These are phyloP conservation scores for Penicillium cosmopolitanum DNA, from an alignment of 495 filamentous ascomycete genomes.

Conservation along the genomic window DNA sequence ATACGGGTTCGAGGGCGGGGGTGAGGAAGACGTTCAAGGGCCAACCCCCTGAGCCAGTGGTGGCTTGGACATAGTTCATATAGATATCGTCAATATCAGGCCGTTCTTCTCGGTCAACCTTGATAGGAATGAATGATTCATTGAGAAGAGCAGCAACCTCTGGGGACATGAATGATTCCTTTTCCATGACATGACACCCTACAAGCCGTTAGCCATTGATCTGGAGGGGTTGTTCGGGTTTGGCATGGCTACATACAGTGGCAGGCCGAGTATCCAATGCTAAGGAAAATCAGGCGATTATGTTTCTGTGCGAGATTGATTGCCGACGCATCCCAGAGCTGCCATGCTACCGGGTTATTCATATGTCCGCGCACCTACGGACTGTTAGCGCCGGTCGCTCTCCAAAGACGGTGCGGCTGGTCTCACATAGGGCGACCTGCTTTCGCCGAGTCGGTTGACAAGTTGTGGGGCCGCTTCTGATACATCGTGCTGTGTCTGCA, in stretches of 20 bases:
- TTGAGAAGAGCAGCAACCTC: constrained; percentile 85
- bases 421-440: constrained; percentile 78
- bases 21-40: constrained; percentile 96
- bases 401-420: not conserved
- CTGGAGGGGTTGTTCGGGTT: not conserved
- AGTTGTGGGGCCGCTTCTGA: constrained; percentile 44
- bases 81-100: constrained; percentile 96
- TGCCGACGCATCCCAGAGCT: constrained; percentile 79
- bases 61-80: constrained; percentile 97
- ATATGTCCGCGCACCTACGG: constrained; percentile 74
- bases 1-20: constrained; percentile 88
- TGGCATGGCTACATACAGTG: constrained; percentile 67
- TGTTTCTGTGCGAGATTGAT: constrained; percentile 74
- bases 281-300: constrained; percentile 89
- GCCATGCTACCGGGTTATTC: constrained; percentile 91
- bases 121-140: constrained; percentile 85
- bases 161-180: constrained; percentile 86
- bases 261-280: constrained; percentile 94
- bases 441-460: constrained; percentile 71
- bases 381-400: constrained; percentile 16
- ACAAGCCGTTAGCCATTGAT: constrained; percentile 17
- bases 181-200: constrained; percentile 94
- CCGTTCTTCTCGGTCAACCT: constrained; percentile 92
- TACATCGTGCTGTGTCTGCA: constrained; percentile 36
- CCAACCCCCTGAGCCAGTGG: constrained; percentile 92